Base-by-base conservation (phyloP, 225 moss, liverwort and hornwort species). In the Ulota crispa region DNA sequence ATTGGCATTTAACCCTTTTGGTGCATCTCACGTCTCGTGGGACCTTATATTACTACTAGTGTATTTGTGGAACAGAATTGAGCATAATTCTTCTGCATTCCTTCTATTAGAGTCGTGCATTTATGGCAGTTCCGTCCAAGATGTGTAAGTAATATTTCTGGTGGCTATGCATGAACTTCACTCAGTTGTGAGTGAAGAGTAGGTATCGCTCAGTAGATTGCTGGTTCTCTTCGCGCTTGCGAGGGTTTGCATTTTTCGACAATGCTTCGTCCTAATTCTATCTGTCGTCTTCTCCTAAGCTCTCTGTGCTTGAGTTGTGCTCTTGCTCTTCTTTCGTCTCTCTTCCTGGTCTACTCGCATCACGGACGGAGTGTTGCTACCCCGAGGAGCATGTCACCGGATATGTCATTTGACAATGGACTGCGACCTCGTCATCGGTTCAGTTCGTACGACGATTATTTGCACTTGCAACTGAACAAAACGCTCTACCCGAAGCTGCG, bases 391-490 rank as follows among this genome's bases (percentile, higher is more conserved):
- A 24, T 69, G 64, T 20, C 74, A 21, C 37, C 24, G 11, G 75
- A 71, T 43, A 26, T 64, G 61, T 26, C 68, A 34, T 68, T 78
- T 27, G 52, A 32, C 18, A 56, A 64, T 21, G 88, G 84, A 41
- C 70, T 90, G 50, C 82, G 82, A 62, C 56, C 80, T 75, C 84
- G 88, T 37, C 82, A 78, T 50, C 82, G 62, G 32, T 90, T 90
- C 61, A 31, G 55, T 76, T 90, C 90, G 14, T 90, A 90, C 31
- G 84, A 78, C 30, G 84, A 87, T n/a, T 90, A 88, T 9, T 71
- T 90, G 13, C 83, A 89, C 82, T 70, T 89, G 53, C 89, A 87
- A 64, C 67, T 89, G 71, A 89, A 89, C 63, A 91, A 89, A 78
- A 89, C 89, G 2, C 78, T 79, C 0, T 83, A 91, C 26, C 23